Percentiles rank a stretch among this genome's conserved stretches.
Conservation (phyloP, 441 rosid genomes). For the Jatropha multifida region DNA sequence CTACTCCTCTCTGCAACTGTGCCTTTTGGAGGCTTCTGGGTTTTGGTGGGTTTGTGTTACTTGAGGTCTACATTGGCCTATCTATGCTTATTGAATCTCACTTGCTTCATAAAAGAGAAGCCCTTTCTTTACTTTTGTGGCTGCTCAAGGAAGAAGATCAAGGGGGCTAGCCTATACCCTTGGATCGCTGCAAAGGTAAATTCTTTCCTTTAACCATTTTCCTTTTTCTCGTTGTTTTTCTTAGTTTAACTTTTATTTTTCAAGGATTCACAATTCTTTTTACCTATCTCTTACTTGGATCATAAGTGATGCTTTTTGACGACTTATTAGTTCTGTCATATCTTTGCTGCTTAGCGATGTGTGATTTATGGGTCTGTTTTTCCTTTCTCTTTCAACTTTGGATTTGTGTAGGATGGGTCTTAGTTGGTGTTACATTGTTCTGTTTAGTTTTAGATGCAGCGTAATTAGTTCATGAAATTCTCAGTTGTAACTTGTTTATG, state of each 20-base stretch:
- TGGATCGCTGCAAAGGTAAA: conserved; percentile 45
- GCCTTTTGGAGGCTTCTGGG: conserved; percentile 27
- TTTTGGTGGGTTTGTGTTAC: conserved; percentile 32
- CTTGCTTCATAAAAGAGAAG: conserved; percentile 33
- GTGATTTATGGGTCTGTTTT: conserved; percentile 13
- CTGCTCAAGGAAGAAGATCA: conserved; percentile 56
- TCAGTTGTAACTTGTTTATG: not conserved
- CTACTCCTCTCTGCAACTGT: conserved; percentile 35
- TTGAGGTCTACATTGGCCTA: conserved; percentile 42
- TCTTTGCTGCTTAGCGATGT: conserved; percentile 19
- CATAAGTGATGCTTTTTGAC: conserved; percentile 56
- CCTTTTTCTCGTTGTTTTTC: conserved; percentile 13
- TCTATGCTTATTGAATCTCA: conserved; percentile 48
- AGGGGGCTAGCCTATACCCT: conserved; percentile 34
- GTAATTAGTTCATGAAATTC: conserved; percentile 13
- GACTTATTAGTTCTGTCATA: conserved; percentile 18
- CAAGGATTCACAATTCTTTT: conserved; percentile 24
- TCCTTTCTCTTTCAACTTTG: conserved; percentile 13
- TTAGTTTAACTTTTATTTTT: conserved; percentile 2
- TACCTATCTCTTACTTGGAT: conserved; percentile 56
- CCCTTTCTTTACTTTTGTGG: conserved; percentile 36
- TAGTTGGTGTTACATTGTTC: conserved; percentile 12
- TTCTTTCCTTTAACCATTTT: conserved; percentile 29
- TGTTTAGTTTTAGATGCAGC: conserved; percentile 6
- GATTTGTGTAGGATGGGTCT: conserved; percentile 6